Base-by-base conservation (phyloP, 768 basidiomycete genomes). In the Paxillus rubicundulus region DNA sequence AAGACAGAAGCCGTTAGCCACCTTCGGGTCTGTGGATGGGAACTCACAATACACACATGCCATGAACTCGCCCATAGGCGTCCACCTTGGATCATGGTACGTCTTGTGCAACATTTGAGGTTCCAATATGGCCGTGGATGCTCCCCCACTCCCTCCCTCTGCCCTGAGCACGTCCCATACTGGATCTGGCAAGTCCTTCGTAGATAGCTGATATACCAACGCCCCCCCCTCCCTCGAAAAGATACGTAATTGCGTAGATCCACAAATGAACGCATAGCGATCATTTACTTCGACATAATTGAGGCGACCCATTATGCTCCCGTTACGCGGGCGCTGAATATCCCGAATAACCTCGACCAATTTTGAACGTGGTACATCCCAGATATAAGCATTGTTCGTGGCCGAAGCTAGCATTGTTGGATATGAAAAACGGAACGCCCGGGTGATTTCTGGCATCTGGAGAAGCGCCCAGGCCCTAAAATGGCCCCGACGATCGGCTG, bases 371-470 rank as follows among this genome's bases (percentile, higher is more conserved):
- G 75, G 74, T 20, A 90, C 71, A 57, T 92, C 81, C 77, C 81
- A 89, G 2, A 90, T 52, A 55, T 77, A 87, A 0, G 82, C 82
- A 33, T 65, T 66, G 16, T 69, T 61, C 14, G 55, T 27, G 2
- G 76, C 72, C 1, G 78, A 77, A 3, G 81, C 79, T 2, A 87
- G 68, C 7, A 92, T 70, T 10, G 76, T 80, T 2, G 88, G 88
- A 61, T 85, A 85, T 8, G 82, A 82, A 53, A 88, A 80, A 14
- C 86, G 79, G 66, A 79, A 89, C 0, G 87, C 87, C 4, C 60
- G 67, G 5, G 70, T 61, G 13, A n/a, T 7, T 24, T 71, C 72
- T 5, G 84, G 82, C 45, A 77, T 67, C 4, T 61, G 62, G 10
- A 90, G 68, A 20, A 84, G 66, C 0, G 82, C 80, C 79, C 84